Evolutionary conservation across 805 yeast genomes (phyloP), one percentile per base, ranked within the genome.

Genomic region (Candida andamanensis): DNA sequence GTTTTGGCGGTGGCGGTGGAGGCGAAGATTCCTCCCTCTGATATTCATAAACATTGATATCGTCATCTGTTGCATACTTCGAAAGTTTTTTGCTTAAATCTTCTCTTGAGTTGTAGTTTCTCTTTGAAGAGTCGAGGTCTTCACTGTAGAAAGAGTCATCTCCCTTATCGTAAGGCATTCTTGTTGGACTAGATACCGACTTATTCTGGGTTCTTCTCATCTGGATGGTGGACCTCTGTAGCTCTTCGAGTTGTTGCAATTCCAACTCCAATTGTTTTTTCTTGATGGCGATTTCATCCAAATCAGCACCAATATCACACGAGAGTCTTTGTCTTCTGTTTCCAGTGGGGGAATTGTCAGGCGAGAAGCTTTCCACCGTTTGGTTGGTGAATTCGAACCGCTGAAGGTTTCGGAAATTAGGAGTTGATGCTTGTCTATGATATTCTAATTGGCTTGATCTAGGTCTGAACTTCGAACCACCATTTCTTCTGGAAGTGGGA

Each of bases 1-100:
- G 50, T 35, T 59, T 60, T 25, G 62, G 62, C 17, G 67, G 67
- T 6, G 66, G 68, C 4, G 69, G 63, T 6, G 75, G 75, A 2
- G 68, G 69, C 2, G 66, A 58, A 4, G 56, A 17, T 2, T 65
- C 61, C 5, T 63, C 59, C 5, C 72, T 72, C 1, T 60, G 62
- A 10, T 61, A 58, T 9, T 39, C 40, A 17, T 32, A 43, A 10
- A 45, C 52, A 3, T 30, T 44, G 4, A 46, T 38, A 0, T 47
- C 51, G 18, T 49, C 53, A 26, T 46, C 52, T 13, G 54, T 45
- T 8, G 44, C 40, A 24, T 37, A 44, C 6, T 40, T 38, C 4
- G 57, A 47, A 26, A 62, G 36, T 32, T 60, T 60, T 30, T 47
- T 53, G 17, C 63, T 54, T 25, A 60, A 46, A 29, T 61, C 67